Conservation (phyloP, 805 yeast genomes). For the Yamadazyma paraphyllophila region DNA sequence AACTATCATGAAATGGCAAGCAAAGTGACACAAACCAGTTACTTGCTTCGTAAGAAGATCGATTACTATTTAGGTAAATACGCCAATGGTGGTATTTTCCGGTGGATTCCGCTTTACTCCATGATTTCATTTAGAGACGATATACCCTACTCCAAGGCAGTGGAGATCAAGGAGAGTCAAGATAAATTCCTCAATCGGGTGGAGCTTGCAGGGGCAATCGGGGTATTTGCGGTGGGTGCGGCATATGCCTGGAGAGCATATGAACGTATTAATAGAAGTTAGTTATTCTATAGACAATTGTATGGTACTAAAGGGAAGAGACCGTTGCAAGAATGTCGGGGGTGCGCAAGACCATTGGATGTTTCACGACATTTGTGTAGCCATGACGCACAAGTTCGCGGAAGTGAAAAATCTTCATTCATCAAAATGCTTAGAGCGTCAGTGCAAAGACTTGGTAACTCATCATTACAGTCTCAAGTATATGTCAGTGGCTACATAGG, state of each 20-base stretch:
- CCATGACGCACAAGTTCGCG: not conserved
- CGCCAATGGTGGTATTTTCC: slow-evolving; percentile 44
- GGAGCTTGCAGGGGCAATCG: slow-evolving; percentile 1
- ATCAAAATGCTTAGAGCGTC: slow-evolving; percentile 6
- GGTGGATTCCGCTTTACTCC: slow-evolving; percentile 84
- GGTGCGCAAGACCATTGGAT: not conserved
- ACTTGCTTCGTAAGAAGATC: slow-evolving; percentile 61
- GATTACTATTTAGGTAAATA: slow-evolving; percentile 63
- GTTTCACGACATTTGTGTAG: not conserved
- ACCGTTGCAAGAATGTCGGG: not conserved
- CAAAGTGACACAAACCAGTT: slow-evolving; percentile 62
- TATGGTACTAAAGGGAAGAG: not conserved
- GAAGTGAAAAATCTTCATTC: slow-evolving; percentile 6
- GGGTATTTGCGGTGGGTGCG: slow-evolving; percentile 1
- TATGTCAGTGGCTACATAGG: not conserved
- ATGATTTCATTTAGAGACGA: slow-evolving; percentile 91
- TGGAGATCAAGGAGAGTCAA: slow-evolving; percentile 55
- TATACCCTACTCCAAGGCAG: slow-evolving; percentile 70
- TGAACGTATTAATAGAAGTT: not conserved
- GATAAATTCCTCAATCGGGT: slow-evolving; percentile 38
- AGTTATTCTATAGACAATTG: not conserved
- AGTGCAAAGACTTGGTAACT: not conserved
- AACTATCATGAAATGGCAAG: slow-evolving; percentile 88
- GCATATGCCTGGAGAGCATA: slow-evolving; percentile 1
- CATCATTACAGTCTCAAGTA: not conserved